A percentile compares a stretch with the other conserved stretches of the same genome.
Conservation (phyloP, 768 basidiomycete species). For the Cytidiella melzeri region DNA sequence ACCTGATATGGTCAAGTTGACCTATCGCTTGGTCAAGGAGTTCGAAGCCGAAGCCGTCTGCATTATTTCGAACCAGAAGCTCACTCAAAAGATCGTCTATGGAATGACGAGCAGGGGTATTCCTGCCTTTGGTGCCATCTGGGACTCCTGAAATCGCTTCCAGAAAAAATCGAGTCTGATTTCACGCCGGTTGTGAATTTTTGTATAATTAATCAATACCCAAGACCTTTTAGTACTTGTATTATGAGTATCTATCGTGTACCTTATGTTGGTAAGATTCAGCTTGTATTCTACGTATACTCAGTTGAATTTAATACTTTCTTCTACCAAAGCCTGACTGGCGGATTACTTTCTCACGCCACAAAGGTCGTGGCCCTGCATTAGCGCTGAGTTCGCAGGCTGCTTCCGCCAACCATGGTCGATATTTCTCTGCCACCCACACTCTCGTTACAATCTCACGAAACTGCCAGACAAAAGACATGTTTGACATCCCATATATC, state of each 20-base stretch:
- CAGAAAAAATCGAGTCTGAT: not conserved
- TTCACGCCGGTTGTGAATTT: not conserved
- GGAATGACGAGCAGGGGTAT: constrained; percentile 55
- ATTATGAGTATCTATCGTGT: not conserved
- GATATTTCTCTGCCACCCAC: no score
- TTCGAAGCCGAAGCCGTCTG: constrained; percentile 43
- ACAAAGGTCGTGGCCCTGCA: no score
- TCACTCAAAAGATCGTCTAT: constrained; percentile 53
- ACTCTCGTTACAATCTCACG: constrained; percentile 44
- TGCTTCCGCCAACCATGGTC: no score
- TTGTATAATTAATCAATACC: not conserved
- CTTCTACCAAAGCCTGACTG: no score
- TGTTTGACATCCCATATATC: constrained; percentile 33
- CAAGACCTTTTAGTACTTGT: not conserved
- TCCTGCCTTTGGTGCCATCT: constrained; percentile 58
- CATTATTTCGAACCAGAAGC: constrained; percentile 52
- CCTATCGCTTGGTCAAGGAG: constrained; percentile 29
- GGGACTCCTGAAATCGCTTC: constrained; percentile 48
- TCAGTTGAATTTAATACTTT: no score
- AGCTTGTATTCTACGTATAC: no score
- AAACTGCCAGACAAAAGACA: constrained; percentile 45
- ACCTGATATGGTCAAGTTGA: constrained; percentile 34
- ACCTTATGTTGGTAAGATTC: no score
- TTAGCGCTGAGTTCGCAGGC: no score
- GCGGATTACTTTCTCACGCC: no score